These are phyloP conservation scores for Boletus hoseneyae DNA, from an alignment of 1,284 basidiomycete genomes.

Conservation along the genomic window DNA sequence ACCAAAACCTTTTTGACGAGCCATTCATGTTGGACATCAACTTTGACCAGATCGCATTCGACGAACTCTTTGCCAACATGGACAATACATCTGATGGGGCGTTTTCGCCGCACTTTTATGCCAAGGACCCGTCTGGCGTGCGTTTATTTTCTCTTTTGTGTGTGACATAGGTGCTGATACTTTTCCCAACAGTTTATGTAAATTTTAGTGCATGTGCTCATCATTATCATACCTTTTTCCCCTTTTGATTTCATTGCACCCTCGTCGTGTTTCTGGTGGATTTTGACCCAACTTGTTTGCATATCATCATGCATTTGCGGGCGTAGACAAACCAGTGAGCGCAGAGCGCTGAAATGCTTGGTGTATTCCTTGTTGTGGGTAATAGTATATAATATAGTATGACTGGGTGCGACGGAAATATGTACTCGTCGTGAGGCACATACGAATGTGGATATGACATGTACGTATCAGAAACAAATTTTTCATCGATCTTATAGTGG, in stretches of 20 bases:
- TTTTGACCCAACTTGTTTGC: background rate
- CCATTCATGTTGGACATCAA: slow-evolving; percentile 32
- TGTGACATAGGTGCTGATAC: slow-evolving; percentile 10
- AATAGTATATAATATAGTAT: slow-evolving; percentile 1
- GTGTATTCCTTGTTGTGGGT: background rate
- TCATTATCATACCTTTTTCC: background rate
- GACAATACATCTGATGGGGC: slow-evolving; percentile 8
- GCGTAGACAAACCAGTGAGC: slow-evolving; percentile 5
- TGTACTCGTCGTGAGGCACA: slow-evolving; percentile 6
- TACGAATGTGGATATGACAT: background rate
- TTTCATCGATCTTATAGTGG: slow-evolving; percentile 13
- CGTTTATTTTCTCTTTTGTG: slow-evolving; percentile 6
- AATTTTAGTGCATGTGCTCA: background rate
- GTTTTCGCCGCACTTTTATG: slow-evolving; percentile 14
- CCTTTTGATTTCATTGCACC: background rate
- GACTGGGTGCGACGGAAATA: slow-evolving; percentile 4
- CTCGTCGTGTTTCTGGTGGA: background rate
- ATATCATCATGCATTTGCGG: background rate
- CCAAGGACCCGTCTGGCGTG: slow-evolving; percentile 18
- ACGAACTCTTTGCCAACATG: slow-evolving; percentile 23
- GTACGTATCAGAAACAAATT: background rate
- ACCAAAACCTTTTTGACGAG: slow-evolving; percentile 31
- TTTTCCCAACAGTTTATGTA: slow-evolving; percentile 27
- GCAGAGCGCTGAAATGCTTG: slow-evolving; percentile 12
- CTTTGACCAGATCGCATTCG: slow-evolving; percentile 28